Conservation (phyloP, 2,329 filamentous ascomycete genomes). For the Colletotrichum spinosum region DNA sequence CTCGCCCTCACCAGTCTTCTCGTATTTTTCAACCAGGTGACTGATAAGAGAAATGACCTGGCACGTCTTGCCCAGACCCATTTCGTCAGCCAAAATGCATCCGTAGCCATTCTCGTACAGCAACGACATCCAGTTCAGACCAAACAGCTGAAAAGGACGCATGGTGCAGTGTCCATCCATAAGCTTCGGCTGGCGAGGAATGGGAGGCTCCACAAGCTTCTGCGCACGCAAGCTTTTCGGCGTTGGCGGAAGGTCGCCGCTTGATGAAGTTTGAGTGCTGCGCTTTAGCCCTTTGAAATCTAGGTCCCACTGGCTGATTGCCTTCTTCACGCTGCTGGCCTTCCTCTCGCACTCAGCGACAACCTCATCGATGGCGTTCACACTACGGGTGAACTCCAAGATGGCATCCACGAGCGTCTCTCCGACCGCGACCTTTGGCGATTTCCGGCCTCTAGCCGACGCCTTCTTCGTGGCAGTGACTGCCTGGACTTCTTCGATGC, state of each 20-base stretch:
- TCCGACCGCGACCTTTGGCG: slow-evolving; percentile 61
- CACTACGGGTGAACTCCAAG: slow-evolving; percentile 81
- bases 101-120: slow-evolving; percentile 84
- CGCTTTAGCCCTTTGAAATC: slow-evolving; percentile 58
- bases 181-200: slow-evolving; percentile 74
- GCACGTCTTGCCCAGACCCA: slow-evolving; percentile 96
- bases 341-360: slow-evolving; percentile 81
- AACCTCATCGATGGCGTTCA: slow-evolving; percentile 85
- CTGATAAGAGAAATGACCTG: slow-evolving; percentile 94
- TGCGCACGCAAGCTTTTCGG: slow-evolving; percentile 52
- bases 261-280: slow-evolving; percentile 41
- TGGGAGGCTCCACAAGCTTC: slow-evolving; percentile 55
- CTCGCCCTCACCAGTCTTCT: slow-evolving; percentile 45
- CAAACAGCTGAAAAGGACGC: slow-evolving; percentile 94
- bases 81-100: slow-evolving; percentile 95
- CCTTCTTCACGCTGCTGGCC: slow-evolving; percentile 66
- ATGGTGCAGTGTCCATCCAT: slow-evolving; percentile 83
- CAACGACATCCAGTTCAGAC: slow-evolving; percentile 92
- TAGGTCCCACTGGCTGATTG: slow-evolving; percentile 61
- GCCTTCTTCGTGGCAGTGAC: slow-evolving; percentile 67
- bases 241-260: slow-evolving; percentile 54
- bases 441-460: slow-evolving; percentile 53
- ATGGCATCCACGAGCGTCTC: slow-evolving; percentile 63
- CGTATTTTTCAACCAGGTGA: slow-evolving; percentile 77
- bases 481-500: slow-evolving; percentile 72